A percentile compares a stretch with the other conserved stretches of the same genome.
These are phyloP conservation scores for Candida methanosorbosa DNA, from an alignment of 805 yeast species.

Conservation along the genomic window DNA sequence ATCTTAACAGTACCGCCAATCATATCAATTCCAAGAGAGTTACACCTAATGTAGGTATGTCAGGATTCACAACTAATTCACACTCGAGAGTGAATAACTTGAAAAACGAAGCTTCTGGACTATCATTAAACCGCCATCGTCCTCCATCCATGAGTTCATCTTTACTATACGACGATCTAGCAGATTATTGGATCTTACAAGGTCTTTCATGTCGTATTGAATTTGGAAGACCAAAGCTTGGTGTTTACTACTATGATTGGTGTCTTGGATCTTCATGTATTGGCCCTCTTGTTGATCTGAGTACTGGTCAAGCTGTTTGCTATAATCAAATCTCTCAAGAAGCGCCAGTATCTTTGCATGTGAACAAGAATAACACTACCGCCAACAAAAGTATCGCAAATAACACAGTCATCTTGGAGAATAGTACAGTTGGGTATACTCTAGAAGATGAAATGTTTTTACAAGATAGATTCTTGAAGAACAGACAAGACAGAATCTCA, in stretches of 20 bases:
- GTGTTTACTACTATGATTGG: conserved; percentile 48
- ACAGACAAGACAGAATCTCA: conserved; percentile 16
- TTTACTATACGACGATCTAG: conserved; percentile 22
- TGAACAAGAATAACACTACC: neutral
- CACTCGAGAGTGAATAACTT: neutral
- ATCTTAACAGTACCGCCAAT: neutral
- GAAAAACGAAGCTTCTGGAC: neutral
- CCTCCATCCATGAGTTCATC: conserved; percentile 11
- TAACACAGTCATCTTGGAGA: neutral
- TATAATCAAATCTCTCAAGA: conserved; percentile 18
- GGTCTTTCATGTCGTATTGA: conserved; percentile 22
- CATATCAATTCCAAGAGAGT: neutral
- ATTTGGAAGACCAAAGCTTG: conserved; percentile 47
- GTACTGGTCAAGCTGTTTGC: conserved; percentile 23
- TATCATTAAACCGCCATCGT: neutral
- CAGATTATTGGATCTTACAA: conserved; percentile 24
- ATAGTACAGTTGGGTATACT: conserved; percentile 11
- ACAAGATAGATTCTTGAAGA: conserved; percentile 20
- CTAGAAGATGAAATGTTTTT: conserved; percentile 20
- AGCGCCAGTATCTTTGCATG: neutral
- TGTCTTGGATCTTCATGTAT: conserved; percentile 36
- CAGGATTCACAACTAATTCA: neutral
- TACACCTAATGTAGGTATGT: conserved; percentile 2
- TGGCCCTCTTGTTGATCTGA: conserved; percentile 24
- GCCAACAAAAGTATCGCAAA: neutral